These are phyloP conservation scores for Selaginella moellendorffii DNA, from an alignment of 75 land plant species.

Conservation along the genomic window DNA sequence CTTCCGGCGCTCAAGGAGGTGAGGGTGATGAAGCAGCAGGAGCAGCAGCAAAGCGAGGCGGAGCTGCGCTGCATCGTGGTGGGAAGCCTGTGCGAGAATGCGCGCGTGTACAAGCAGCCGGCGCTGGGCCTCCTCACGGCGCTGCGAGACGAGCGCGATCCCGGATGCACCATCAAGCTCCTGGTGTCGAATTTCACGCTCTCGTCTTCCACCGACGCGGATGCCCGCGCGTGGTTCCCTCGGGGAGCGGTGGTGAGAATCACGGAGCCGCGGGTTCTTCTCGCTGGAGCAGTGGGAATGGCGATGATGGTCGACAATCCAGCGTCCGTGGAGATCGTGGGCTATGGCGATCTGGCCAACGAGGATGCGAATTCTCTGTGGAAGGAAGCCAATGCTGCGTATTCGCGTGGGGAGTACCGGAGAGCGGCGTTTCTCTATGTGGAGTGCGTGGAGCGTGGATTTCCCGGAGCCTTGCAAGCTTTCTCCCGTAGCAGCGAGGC, in stretches of 20 bases:
- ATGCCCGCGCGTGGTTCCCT: slow-evolving; percentile 6
- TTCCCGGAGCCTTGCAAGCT: background rate
- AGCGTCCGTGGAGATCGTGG: background rate
- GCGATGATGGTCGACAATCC: slow-evolving; percentile 6
- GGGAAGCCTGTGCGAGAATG: background rate
- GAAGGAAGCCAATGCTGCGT: background rate
- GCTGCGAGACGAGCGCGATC: background rate
- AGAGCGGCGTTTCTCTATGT: background rate
- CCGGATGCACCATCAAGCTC: background rate
- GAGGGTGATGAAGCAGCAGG: background rate
- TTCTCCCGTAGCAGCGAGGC: background rate
- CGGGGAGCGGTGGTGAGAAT: background rate
- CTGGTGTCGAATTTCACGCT: background rate
- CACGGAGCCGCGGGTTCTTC: background rate
- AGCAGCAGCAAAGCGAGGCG: background rate
- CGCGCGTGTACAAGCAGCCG: slow-evolving; percentile 1
- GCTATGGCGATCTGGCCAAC: background rate
- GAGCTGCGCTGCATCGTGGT: background rate
- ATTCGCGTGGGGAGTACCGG: background rate
- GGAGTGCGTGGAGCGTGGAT: background rate
- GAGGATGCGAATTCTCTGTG: background rate
- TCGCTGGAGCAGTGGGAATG: background rate
- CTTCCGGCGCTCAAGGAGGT: background rate
- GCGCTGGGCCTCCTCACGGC: background rate
- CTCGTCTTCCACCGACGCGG: background rate